Conservation (phyloP, 768 basidiomycete species). For the Russula vinacea region DNA sequence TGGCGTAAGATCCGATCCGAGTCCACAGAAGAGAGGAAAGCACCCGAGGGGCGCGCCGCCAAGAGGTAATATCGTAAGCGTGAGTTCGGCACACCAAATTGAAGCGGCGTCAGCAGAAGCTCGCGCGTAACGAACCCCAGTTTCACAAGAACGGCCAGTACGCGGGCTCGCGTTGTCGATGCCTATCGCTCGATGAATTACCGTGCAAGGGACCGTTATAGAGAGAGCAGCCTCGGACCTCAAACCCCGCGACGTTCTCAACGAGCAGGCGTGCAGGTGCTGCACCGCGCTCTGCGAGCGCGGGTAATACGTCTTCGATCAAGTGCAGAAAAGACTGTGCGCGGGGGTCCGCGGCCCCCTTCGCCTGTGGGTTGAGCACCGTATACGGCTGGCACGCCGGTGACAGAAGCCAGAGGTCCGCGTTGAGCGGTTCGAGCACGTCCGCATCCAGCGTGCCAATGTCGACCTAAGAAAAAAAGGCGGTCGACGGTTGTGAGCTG, state of each 20-base stretch:
- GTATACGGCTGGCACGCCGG: slow-evolving; percentile 87
- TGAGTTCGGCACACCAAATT: slow-evolving; percentile 80
- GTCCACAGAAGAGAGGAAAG: slow-evolving; percentile 37
- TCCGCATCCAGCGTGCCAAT: slow-evolving; percentile 55
- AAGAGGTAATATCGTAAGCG: slow-evolving; percentile 77
- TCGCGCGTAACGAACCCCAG: slow-evolving; percentile 60
- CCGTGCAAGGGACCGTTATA: background rate
- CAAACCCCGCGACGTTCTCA: slow-evolving; percentile 83
- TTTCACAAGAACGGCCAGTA: slow-evolving; percentile 50
- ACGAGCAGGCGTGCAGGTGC: slow-evolving; percentile 63
- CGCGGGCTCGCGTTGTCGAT: slow-evolving; percentile 57
- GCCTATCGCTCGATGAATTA: slow-evolving; percentile 40
- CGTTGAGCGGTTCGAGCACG: slow-evolving; percentile 46
- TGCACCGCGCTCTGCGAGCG: slow-evolving; percentile 42
- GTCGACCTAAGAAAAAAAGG: slow-evolving; percentile 45
- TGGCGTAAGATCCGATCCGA: slow-evolving; percentile 43
- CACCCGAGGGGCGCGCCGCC: slow-evolving; percentile 49
- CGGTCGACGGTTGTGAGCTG: background rate
- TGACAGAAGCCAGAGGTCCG: slow-evolving; percentile 73
- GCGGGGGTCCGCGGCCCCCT: slow-evolving; percentile 68
- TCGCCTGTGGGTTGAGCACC: slow-evolving; percentile 67
- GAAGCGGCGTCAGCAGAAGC: slow-evolving; percentile 68
- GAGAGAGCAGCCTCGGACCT: slow-evolving; percentile 43
- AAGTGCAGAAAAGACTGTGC: slow-evolving; percentile 75
- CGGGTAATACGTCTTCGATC: slow-evolving; percentile 58